Conservation (phyloP, 2,329 filamentous ascomycete species). For the Lasiodiplodia theobromae region DNA sequence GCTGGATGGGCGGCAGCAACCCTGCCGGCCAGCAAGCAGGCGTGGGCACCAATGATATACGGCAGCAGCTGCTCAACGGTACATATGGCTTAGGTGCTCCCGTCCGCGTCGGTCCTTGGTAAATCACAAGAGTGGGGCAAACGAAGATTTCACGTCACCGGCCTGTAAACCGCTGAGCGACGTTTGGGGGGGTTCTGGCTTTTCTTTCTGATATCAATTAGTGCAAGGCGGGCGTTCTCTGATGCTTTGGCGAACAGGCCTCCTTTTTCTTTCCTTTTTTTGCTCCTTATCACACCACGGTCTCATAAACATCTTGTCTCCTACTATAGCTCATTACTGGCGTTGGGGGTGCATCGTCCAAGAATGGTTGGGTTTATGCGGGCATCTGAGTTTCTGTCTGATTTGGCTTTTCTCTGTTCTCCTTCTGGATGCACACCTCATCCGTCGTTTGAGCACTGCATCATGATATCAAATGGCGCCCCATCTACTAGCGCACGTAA, state of each 20-base stretch:
- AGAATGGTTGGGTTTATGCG: constrained; percentile 14
- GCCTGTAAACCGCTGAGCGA: background rate
- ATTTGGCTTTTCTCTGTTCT: constrained; percentile 3
- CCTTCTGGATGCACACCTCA: constrained; percentile 6
- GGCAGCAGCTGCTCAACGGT: constrained; percentile 61
- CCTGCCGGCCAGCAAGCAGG: constrained; percentile 33
- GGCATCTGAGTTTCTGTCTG: constrained; percentile 6
- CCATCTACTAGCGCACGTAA: constrained; percentile 8
- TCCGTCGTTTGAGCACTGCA: constrained; percentile 25
- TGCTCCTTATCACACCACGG: constrained; percentile 6
- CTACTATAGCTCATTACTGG: constrained; percentile 12
- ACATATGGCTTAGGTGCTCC: constrained; percentile 62
- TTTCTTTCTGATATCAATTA: constrained; percentile 25
- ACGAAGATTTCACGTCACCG: background rate
- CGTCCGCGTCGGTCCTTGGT: constrained; percentile 65
- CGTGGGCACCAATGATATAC: constrained; percentile 38
- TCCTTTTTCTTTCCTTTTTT: constrained; percentile 6
- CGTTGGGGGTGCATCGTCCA: constrained; percentile 18
- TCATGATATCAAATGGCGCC: constrained; percentile 25
- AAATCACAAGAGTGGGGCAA: constrained; percentile 34
- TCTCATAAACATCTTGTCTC: background rate
- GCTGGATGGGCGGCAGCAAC: constrained; percentile 72
- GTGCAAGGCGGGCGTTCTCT: constrained; percentile 20
- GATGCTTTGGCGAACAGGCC: constrained; percentile 7
- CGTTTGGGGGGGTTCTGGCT: constrained; percentile 7